These are phyloP conservation scores for Phytophthora idaei DNA, from an alignment of 352 stramenopile species.

Conservation along the genomic window DNA sequence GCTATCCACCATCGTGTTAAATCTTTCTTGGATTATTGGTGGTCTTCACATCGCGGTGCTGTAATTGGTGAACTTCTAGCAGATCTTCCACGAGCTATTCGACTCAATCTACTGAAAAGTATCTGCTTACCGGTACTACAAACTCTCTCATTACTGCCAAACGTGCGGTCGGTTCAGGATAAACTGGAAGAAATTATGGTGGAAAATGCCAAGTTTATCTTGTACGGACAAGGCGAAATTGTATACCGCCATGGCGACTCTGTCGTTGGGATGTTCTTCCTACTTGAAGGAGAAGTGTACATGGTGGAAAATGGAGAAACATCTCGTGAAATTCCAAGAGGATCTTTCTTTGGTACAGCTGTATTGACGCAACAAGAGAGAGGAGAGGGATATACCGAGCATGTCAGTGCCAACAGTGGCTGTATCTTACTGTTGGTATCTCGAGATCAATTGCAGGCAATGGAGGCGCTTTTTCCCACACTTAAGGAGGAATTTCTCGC, in stretches of 20 bases:
- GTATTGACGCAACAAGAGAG: slow-evolving; percentile 47
- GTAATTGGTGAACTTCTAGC: slow-evolving; percentile 50
- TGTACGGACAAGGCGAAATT: slow-evolving; percentile 65
- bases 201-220: slow-evolving; percentile 54
- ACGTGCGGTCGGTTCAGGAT: slow-evolving; percentile 36
- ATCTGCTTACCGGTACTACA: slow-evolving; percentile 57
- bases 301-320: slow-evolving; percentile 35
- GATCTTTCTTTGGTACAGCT: slow-evolving; percentile 57
- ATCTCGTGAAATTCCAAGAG: slow-evolving; percentile 35
- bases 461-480: slow-evolving; percentile 58
- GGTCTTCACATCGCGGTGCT: slow-evolving; percentile 61
- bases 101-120: slow-evolving; percentile 49
- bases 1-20: slow-evolving; percentile 60
- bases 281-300: slow-evolving; percentile 59
- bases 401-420: slow-evolving; percentile 56
- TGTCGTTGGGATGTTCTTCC: slow-evolving; percentile 60
- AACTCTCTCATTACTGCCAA: slow-evolving; percentile 44
- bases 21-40: slow-evolving; percentile 75
- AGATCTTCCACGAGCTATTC: slow-evolving; percentile 56
- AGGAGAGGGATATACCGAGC: slow-evolving; percentile 54
- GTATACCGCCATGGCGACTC: slow-evolving; percentile 64
- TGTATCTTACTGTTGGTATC: slow-evolving; percentile 61
- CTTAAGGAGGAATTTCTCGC: slow-evolving; percentile 50
- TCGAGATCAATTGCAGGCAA: slow-evolving; percentile 49
- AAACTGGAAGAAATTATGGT: slow-evolving; percentile 52